Evolutionary conservation across 305 asterid species (phyloP).

Genomic region (Caryopteris hybrid): DNA sequence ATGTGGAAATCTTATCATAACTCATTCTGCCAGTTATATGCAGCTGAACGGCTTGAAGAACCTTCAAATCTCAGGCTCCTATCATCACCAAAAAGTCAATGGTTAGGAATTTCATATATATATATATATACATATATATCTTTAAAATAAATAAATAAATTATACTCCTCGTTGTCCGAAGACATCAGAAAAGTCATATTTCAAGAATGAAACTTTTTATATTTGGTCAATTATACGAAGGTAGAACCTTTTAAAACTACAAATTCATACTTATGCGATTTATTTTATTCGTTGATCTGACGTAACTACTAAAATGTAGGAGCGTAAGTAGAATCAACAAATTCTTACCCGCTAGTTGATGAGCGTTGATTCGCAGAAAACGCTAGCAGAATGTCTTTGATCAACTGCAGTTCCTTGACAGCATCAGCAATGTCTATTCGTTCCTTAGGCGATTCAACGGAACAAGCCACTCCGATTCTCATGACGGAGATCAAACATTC

Average conservation of each 20-base stretch:
- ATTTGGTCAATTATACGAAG: too few species aligned
- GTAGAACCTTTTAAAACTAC: too few species aligned
- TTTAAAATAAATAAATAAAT: too few species aligned
- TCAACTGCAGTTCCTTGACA: slow-evolving; percentile 27
- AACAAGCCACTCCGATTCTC: slow-evolving; percentile 40
- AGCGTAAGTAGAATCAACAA: neutral
- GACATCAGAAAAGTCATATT: too few species aligned
- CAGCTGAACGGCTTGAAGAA: slow-evolving; percentile 15
- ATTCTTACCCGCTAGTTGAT: slow-evolving; percentile 29
- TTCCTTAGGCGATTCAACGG: slow-evolving; percentile 30
- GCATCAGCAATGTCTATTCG: slow-evolving; percentile 36
- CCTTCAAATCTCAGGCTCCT: slow-evolving; percentile 18
- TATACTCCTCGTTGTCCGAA: too few species aligned
- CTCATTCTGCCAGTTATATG: slow-evolving; percentile 11
- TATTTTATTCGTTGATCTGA: too few species aligned
- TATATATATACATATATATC: neutral
- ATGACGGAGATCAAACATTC: slow-evolving; percentile 31
- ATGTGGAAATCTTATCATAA: too few species aligned
- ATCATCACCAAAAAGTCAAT: neutral
- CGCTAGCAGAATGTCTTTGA: slow-evolving; percentile 27
- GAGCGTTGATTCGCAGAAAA: slow-evolving; percentile 17
- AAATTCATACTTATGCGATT: too few species aligned
- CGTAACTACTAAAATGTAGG: neutral
- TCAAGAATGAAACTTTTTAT: too few species aligned
- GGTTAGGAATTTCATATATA: too few species aligned